Percentiles rank a stretch among this genome's conserved stretches.
Conservation (phyloP, 805 yeast genomes). For the Metschnikowia kofuensis region DNA sequence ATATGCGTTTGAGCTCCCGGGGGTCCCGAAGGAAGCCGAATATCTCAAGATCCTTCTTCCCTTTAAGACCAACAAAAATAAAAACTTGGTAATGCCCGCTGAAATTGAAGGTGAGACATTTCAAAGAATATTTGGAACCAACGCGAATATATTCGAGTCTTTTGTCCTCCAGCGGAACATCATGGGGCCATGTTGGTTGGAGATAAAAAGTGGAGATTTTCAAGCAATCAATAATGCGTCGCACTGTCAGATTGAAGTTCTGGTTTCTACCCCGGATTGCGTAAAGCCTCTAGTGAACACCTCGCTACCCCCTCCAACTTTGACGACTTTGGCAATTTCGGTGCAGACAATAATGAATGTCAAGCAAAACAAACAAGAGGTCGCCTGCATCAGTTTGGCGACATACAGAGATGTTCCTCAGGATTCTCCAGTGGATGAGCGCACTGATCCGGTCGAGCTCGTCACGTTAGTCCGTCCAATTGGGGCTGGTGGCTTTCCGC, state of each 20-base stretch:
- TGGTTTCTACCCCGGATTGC: slow-evolving; percentile 47
- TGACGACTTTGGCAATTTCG: slow-evolving; percentile 71
- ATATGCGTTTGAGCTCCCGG: slow-evolving; percentile 85
- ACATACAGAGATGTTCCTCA: slow-evolving; percentile 67
- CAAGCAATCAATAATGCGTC: slow-evolving; percentile 58
- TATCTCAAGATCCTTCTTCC: slow-evolving; percentile 80
- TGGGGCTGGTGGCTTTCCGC: slow-evolving; percentile 63
- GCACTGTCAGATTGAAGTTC: slow-evolving; percentile 77
- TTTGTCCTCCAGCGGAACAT: slow-evolving; percentile 78
- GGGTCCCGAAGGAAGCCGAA: slow-evolving; percentile 73
- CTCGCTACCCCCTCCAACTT: slow-evolving; percentile 51
- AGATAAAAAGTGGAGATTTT: slow-evolving; percentile 63
- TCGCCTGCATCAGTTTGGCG: slow-evolving; percentile 78
- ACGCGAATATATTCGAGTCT: slow-evolving; percentile 72
- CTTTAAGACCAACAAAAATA: slow-evolving; percentile 57
- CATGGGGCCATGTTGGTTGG: slow-evolving; percentile 98
- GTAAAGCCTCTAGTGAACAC: slow-evolving; percentile 48
- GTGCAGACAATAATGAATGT: slow-evolving; percentile 78
- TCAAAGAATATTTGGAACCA: slow-evolving; percentile 75
- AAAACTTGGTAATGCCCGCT: slow-evolving; percentile 49
- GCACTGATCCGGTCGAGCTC: slow-evolving; percentile 55
- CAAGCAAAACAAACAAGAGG: slow-evolving; percentile 77
- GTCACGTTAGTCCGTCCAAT: slow-evolving; percentile 81
- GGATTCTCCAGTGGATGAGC: slow-evolving; percentile 69
- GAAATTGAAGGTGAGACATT: slow-evolving; percentile 75